Evolutionary conservation across 192 early-diverging fungal species (phyloP), one percentile per base, ranked within the genome.

Genomic region (Chytriomyces sp.): DNA sequence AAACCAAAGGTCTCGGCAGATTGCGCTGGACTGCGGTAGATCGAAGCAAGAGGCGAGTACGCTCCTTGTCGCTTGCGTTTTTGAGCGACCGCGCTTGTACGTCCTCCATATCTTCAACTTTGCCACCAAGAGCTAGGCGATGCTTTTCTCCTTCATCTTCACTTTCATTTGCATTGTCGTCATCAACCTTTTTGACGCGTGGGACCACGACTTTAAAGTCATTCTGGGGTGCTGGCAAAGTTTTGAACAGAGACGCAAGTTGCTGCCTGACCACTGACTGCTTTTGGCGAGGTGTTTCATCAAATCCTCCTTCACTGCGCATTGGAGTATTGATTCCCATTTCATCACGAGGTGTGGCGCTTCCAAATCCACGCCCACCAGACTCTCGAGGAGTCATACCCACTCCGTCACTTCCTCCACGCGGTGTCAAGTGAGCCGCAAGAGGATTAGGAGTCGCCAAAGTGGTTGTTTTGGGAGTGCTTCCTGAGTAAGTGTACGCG

Each of bases 161-260:
- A 43, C 84, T 79, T 28, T 90, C 90, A 9, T 69, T 77, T 46
- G 43, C 82, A 69, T 20, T 70, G 20, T 74, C 70, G 11, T 77
- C 69, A 43, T 60, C 76, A n/a, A 77, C 83, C 59, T 77, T 77
- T 28, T 24, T 47, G n/a, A 44, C 78, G 45, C 94, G 92, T 1
- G 96, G 97, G 64, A 97, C 80, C 10, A 93, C 90, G 68, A 99
- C 90, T 69, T 96, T 93, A 81, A 96, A 96, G 72, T 97, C 94
- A 79, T 97, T 98, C 60, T 92, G 92, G 50, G 97, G 97, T 69
- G 87, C 85, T 1, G 97, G 97, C 16, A 99, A 82, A 28, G 82
- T 68, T 5, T 84, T 84, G 26, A 97, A 90, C 45, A 91, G 87
- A 63, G 85, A 86, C 35, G 88, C 77, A 9, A 99, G 86, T 65